phyloP scores from a whole-genome alignment of 129 eudicot genomes.

The Saposhnikovia divaricata region DNA sequence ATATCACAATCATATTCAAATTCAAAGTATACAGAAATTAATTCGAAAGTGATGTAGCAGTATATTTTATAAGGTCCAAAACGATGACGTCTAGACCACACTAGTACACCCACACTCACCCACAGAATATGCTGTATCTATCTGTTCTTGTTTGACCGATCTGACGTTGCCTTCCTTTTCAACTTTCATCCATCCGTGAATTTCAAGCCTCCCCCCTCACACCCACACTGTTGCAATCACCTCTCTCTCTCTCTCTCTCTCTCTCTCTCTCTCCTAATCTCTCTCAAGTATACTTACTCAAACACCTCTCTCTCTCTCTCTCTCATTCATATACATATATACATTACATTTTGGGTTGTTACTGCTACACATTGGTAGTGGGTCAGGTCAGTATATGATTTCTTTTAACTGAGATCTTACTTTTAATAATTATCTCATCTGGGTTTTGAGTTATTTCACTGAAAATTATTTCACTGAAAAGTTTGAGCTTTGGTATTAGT shows the following conservation, averaged over 20 bases:
- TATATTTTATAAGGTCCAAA: neutral
- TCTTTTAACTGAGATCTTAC: neutral
- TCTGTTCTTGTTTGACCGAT: conserved; percentile 15
- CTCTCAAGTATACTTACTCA: neutral
- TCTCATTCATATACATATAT: neutral
- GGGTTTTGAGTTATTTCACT: neutral
- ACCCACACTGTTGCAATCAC: neutral
- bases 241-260: too few relatives aligned
- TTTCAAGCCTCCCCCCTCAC: conserved; percentile 9
- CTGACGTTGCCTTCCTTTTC: conserved; percentile 16
- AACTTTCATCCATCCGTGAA: conserved; percentile 8
- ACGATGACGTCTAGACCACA: neutral
- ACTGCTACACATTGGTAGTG: neutral
- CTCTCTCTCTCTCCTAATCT: neutral
- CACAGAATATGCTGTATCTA: conserved; percentile 7
- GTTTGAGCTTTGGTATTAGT: conserved; percentile 6
- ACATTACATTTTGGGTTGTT: neutral
- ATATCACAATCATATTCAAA: neutral
- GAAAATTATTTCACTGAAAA: too few relatives aligned
- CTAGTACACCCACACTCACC: neutral
- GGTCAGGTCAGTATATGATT: neutral
- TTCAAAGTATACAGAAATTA: neutral
- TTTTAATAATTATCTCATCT: conserved; percentile 4
- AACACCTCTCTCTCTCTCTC: neutral
- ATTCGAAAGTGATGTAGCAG: neutral